A percentile compares a stretch with the other conserved stretches of the same genome.
Conservation (phyloP, 1,284 basidiomycete species). For the Cerrena zonata region DNA sequence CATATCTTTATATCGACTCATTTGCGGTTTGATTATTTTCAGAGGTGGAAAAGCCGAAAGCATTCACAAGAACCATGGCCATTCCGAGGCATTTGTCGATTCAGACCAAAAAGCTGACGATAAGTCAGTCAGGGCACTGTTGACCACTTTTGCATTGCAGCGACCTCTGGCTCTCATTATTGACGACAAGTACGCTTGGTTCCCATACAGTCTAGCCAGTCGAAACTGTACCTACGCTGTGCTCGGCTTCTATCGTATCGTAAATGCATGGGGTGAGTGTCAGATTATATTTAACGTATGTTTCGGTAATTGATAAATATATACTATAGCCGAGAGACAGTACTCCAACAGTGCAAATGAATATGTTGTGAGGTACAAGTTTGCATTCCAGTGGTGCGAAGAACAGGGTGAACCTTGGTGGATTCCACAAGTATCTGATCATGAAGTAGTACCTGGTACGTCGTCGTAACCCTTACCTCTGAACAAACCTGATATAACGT, state of each 20-base stretch:
- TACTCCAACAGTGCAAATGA: constrained; percentile 38
- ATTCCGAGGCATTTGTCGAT: constrained; percentile 35
- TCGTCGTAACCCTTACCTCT: background rate
- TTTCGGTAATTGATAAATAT: too few species aligned
- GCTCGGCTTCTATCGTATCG: constrained; percentile 67
- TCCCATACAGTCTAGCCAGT: constrained; percentile 59
- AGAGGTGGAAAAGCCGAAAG: constrained; percentile 62
- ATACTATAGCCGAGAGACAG: constrained; percentile 63
- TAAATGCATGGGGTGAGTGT: constrained; percentile 64
- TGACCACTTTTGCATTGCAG: constrained; percentile 44
- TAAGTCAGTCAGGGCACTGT: constrained; percentile 61
- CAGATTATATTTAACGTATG: too few species aligned
- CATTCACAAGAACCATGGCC: constrained; percentile 36
- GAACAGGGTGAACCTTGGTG: constrained; percentile 62
- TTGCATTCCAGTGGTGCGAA: constrained; percentile 74
- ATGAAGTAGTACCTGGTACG: background rate
- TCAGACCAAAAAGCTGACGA: constrained; percentile 61
- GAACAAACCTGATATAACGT: background rate
- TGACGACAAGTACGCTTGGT: constrained; percentile 64
- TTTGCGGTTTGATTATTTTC: too few species aligned
- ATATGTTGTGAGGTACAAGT: constrained; percentile 64
- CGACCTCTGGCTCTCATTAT: constrained; percentile 62
- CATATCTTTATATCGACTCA: background rate
- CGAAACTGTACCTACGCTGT: constrained; percentile 59
- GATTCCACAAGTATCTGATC: constrained; percentile 21